Percentiles rank a stretch among this genome's conserved stretches.
Evolutionary conservation across 176 grass and related monocot genomes (phyloP).

Genomic region (Oryza meyeriana): DNA sequence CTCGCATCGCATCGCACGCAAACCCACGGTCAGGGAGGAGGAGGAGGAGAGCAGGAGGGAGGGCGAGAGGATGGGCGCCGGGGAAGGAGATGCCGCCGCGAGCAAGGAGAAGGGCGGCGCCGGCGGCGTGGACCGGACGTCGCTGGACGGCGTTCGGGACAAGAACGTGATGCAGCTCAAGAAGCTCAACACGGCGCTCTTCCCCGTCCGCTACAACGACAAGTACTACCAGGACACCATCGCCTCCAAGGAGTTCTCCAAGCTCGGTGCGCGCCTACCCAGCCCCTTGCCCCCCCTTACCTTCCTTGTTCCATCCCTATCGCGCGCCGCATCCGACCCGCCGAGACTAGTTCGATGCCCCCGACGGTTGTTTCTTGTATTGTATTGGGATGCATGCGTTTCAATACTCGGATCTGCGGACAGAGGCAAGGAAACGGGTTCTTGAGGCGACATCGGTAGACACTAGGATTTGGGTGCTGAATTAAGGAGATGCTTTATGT

Average conservation of each 20-base stretch:
- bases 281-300: neutral
- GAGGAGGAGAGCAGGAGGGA: neutral
- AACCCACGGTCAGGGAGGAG: neutral
- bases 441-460: slow-evolving; percentile 11
- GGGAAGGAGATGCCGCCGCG: slow-evolving; percentile 18
- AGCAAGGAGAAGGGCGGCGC: slow-evolving; percentile 38
- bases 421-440: neutral
- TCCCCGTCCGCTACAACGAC: slow-evolving; percentile 95
- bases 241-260: slow-evolving; percentile 90
- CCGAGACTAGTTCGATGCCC: neutral
- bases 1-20: slow-evolving; percentile 29
- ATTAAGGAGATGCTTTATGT: neutral
- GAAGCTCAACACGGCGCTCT: slow-evolving; percentile 94
- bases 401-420: slow-evolving; percentile 28
- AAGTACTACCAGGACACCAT: slow-evolving; percentile 94
- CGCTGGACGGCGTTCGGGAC: slow-evolving; percentile 83
- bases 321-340: neutral
- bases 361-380: neutral
- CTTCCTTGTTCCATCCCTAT: neutral
- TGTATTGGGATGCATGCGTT: slow-evolving; percentile 3
- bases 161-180: slow-evolving; percentile 99
- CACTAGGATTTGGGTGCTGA: slow-evolving; percentile 7
- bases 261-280: slow-evolving; percentile 65
- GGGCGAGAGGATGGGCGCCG: slow-evolving; percentile 32
- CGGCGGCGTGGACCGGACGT: slow-evolving; percentile 47